Evolutionary conservation across 352 stramenopile genomes (phyloP).

Genomic region (Sclerospora graminicola): DNA sequence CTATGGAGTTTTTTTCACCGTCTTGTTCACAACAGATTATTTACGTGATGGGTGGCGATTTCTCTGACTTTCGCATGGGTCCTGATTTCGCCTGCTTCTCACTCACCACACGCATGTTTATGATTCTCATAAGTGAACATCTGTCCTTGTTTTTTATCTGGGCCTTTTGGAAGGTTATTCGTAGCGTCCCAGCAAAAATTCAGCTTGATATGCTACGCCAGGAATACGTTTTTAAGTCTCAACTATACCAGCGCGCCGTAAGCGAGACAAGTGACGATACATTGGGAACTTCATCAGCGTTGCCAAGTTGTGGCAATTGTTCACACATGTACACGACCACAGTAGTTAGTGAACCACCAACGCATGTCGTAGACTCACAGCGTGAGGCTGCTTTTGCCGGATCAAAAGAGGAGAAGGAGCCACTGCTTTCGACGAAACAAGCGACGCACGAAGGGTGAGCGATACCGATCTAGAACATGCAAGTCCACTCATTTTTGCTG

Average conservation of each 20-base stretch:
- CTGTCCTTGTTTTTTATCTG: constrained; percentile 45
- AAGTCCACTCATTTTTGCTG: too few species aligned
- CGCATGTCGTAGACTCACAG: constrained; percentile 8
- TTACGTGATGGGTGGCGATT: constrained; percentile 43
- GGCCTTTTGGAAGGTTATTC: constrained; percentile 57
- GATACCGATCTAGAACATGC: too few species aligned
- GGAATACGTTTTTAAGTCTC: constrained; percentile 67
- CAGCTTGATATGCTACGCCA: constrained; percentile 57
- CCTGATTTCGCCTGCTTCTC: constrained; percentile 70
- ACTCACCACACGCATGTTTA: constrained; percentile 62
- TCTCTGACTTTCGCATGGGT: constrained; percentile 55
- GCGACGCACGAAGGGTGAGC: constrained; percentile 37
- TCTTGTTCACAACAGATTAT: constrained; percentile 43
- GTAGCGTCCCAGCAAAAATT: constrained; percentile 45
- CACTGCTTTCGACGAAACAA: constrained; percentile 42
- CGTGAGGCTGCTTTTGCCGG: constrained; percentile 9
- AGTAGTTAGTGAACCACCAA: constrained; percentile 17
- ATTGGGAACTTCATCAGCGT: constrained; percentile 3
- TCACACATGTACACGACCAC: constrained; percentile 18
- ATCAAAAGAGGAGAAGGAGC: constrained; percentile 46
- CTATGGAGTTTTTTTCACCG: constrained; percentile 61
- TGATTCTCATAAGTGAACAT: constrained; percentile 73
- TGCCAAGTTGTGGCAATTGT: constrained; percentile 4
- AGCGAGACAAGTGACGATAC: constrained; percentile 7
- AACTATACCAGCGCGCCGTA: constrained; percentile 44